A percentile compares a stretch with the other conserved stretches of the same genome.
Conservation (phyloP, 106 monocot genomes). For the Dendrobium officinale region DNA sequence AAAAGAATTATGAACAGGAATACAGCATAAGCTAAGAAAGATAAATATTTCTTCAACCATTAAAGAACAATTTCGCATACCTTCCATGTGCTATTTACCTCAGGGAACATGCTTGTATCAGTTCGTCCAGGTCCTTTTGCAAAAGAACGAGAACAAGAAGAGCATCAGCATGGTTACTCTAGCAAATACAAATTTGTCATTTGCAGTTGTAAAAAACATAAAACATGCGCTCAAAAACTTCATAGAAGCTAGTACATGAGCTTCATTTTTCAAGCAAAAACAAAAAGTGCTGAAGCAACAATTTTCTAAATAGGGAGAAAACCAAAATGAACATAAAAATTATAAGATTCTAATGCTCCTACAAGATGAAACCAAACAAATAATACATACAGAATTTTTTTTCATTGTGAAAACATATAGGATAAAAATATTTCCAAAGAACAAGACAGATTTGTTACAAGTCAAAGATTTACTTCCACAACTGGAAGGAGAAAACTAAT, state of each 20-base stretch:
- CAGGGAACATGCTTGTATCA: conserved; percentile 61
- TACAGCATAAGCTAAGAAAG: not conserved
- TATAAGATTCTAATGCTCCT: not conserved
- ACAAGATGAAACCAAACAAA: not conserved
- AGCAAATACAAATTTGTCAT: not conserved
- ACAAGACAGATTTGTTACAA: no score
- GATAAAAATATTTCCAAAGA: no score
- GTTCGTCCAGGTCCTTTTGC: conserved; percentile 27
- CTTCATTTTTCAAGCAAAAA: not conserved
- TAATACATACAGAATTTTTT: no score
- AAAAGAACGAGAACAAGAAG: conserved; percentile 7
- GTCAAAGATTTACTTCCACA: no score
- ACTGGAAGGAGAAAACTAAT: no score
- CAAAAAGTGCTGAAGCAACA: no score
- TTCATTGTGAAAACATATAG: no score
- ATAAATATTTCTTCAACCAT: not conserved
- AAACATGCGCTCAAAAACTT: not conserved
- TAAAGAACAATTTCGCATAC: conserved; percentile 26
- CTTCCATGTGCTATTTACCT: conserved; percentile 73
- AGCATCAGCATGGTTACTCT: not conserved
- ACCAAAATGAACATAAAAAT: not conserved
- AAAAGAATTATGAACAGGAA: conserved; percentile 1
- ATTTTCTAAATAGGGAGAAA: not conserved
- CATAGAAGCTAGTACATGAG: not conserved
- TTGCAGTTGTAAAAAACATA: not conserved